phyloP scores from a whole-genome alignment of 1,139 yeast genomes.

The Yarrowia galli region DNA sequence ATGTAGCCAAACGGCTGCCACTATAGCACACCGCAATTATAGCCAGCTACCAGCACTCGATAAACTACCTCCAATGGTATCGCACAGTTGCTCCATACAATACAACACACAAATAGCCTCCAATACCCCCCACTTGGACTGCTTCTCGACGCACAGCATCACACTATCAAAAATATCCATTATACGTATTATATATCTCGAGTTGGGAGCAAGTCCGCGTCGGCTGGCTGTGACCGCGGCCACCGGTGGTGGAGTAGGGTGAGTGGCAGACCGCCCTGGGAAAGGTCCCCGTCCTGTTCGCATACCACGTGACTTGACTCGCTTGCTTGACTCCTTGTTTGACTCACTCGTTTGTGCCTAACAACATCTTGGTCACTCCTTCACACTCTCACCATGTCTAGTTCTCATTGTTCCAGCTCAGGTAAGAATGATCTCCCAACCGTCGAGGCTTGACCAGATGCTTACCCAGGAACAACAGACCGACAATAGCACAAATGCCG shows the following conservation, averaged over 20 bases:
- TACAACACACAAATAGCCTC: conserved; percentile 10
- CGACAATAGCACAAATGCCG: conserved; percentile 76
- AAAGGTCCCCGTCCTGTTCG: too few relatives aligned
- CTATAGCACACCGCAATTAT: too few relatives aligned
- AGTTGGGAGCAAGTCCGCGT: conserved; percentile 39
- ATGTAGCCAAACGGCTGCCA: too few relatives aligned
- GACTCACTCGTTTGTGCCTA: too few relatives aligned
- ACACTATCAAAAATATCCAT: conserved; percentile 31
- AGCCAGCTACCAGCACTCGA: too few relatives aligned
- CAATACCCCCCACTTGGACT: conserved; percentile 13
- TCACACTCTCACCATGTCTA: neutral
- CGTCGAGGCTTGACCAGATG: conserved; percentile 73
- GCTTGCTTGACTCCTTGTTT: neutral
- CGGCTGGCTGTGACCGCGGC: neutral
- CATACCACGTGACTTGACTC: neutral
- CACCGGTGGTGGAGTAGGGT: too few relatives aligned
- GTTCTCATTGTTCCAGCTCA: conserved; percentile 70
- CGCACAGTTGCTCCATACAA: neutral
- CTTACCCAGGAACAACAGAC: conserved; percentile 63
- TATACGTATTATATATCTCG: conserved; percentile 24
- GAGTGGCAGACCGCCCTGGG: too few relatives aligned
- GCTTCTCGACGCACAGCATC: conserved; percentile 7
- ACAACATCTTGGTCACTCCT: neutral
- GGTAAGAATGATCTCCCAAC: conserved; percentile 73
- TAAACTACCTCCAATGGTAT: neutral